Evolutionary conservation across 305 asterid genomes (phyloP), one percentile per base, ranked within the genome.

Genomic region (Solanum hybrid): DNA sequence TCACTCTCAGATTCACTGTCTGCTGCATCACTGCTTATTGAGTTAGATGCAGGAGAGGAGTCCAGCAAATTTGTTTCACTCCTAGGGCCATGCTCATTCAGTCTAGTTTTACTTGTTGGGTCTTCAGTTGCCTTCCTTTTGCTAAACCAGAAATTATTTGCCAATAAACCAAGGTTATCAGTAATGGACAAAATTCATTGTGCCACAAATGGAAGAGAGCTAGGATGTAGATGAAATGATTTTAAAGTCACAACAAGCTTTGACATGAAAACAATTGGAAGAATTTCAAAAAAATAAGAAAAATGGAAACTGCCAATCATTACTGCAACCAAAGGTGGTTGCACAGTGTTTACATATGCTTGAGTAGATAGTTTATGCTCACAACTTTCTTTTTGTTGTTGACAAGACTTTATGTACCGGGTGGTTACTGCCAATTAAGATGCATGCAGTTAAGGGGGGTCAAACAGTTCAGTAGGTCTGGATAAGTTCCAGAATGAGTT

Each of bases 61-160:
- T 89, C 92, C 78, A 85, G 93, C 76, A 92, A 89, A 80, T 84
- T 82, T 6, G 89, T 12, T 88, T 24, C 82, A 85, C 4, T 91
- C 89, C 60, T 92, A 88, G 79, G 91, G 14, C 34, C 90, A n/a
- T 31, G n/a, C 88, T 89, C 89, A 75, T 87, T 91, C 7, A 77
- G 87, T 56, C 91, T 90, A 56, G 78, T 91, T 91, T 51, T 89
- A 20, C 26, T 86, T 20, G 81, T 88, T 86, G 6, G 89, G 87
- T 91, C 93, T 89, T 92, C 93, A 86, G 82, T 73, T 22, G 89
- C 91, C 93, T 93, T 95, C 94, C 92, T 90, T 88, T 93, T 93
- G 92, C 99, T 97, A 79, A 79, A 89, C 79, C 64, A 79, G 64
- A 89, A 69, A 75, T 72, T 82, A 81, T 29, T 77, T 27, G 69